These are phyloP conservation scores for Taiozyma sp. DNA, from an alignment of 1,139 yeast genomes.

Conservation along the genomic window DNA sequence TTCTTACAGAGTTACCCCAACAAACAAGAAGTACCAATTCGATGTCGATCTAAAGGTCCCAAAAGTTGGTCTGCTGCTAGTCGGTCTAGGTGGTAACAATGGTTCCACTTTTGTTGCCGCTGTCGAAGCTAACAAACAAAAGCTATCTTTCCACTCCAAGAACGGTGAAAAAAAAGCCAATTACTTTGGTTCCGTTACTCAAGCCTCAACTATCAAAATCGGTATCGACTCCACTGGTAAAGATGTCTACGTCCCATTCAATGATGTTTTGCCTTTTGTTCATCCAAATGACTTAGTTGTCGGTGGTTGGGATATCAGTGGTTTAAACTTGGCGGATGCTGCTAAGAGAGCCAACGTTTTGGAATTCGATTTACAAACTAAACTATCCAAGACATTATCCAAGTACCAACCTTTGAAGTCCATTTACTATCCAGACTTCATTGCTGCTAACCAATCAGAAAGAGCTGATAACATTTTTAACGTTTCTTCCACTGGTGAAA, in stretches of 20 bases:
- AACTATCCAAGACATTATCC: constrained; percentile 64
- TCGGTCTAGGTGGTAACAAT: constrained; percentile 95
- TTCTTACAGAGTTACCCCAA: constrained; percentile 64
- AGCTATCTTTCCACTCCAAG: constrained; percentile 76
- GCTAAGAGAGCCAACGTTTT: constrained; percentile 85
- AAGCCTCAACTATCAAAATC: constrained; percentile 83
- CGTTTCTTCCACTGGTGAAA: constrained; percentile 45
- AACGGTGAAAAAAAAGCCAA: constrained; percentile 75
- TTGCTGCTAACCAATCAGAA: constrained; percentile 90
- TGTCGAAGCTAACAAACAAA: constrained; percentile 78
- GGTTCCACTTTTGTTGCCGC: constrained; percentile 91
- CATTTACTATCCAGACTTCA: constrained; percentile 91
- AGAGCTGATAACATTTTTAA: constrained; percentile 88
- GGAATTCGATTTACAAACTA: constrained; percentile 78
- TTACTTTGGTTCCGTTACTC: constrained; percentile 96
- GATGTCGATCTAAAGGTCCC: constrained; percentile 81
- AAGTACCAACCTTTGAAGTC: constrained; percentile 73
- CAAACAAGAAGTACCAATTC: constrained; percentile 73
- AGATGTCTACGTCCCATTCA: constrained; percentile 92
- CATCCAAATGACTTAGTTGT: constrained; percentile 88
- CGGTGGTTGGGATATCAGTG: constrained; percentile 93
- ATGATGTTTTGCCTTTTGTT: constrained; percentile 81
- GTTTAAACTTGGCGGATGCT: constrained; percentile 66
- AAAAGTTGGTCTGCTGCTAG: constrained; percentile 84
- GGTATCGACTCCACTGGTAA: constrained; percentile 81